Evolutionary conservation across 257 asterid genomes (phyloP).

Genomic region (Ligustrum vulgare): DNA sequence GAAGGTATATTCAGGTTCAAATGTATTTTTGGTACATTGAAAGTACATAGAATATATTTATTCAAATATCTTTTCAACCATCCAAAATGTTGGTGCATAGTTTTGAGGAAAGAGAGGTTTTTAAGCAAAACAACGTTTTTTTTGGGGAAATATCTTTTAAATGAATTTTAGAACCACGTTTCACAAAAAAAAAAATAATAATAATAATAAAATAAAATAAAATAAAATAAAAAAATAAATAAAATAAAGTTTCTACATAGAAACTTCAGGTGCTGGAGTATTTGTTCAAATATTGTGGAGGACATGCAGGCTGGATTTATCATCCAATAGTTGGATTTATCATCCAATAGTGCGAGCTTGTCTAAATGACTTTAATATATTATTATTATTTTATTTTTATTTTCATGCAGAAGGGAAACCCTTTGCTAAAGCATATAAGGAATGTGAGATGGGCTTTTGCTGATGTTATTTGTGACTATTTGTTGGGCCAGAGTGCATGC

Average conservation of each 20-base stretch:
- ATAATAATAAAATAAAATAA: too few species aligned
- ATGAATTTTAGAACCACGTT: neutral
- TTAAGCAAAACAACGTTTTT: neutral
- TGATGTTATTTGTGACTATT: constrained; percentile 76
- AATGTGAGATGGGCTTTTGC: constrained; percentile 91
- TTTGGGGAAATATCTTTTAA: neutral
- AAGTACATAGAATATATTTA: too few species aligned
- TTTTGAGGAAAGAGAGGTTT: neutral
- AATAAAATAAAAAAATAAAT: too few species aligned
- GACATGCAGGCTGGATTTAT: neutral
- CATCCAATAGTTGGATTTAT: neutral
- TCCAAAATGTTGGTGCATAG: too few species aligned
- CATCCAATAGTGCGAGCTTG: neutral
- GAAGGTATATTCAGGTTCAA: neutral
- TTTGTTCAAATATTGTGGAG: neutral
- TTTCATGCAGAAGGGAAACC: constrained; percentile 89
- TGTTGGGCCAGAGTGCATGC: constrained; percentile 76
- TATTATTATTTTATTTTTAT: constrained; percentile 4
- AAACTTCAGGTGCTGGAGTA: neutral
- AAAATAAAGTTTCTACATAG: neutral
- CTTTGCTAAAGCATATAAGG: constrained; percentile 89
- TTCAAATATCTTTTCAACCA: neutral
- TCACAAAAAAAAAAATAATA: neutral
- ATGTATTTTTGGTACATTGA: neutral
- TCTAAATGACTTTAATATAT: neutral